These are phyloP conservation scores for Henckelia pumila DNA, from an alignment of 257 asterid species.

Conservation along the genomic window DNA sequence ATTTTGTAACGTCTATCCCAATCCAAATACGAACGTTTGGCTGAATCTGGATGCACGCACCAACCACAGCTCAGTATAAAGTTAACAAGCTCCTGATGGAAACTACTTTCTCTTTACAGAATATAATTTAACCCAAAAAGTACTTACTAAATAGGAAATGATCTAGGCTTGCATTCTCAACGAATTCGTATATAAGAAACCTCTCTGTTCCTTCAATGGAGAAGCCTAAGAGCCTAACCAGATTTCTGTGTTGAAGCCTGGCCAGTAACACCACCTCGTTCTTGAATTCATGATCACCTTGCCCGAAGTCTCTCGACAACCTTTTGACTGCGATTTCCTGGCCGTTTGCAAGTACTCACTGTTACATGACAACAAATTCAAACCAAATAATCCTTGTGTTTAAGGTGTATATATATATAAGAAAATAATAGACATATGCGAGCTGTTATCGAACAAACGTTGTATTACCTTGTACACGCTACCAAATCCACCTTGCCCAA, in stretches of 20 bases:
- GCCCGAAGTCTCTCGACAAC: slow-evolving; percentile 22
- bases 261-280: slow-evolving; percentile 29
- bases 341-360: slow-evolving; percentile 22
- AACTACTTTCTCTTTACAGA: not conserved
- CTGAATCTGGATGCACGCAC: slow-evolving; percentile 9
- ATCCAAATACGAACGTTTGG: slow-evolving; percentile 18
- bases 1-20: slow-evolving; percentile 35
- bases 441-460: no score
- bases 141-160: slow-evolving; percentile 28
- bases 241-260: slow-evolving; percentile 34
- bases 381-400: not conserved
- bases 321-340: slow-evolving; percentile 30
- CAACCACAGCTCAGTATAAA: not conserved
- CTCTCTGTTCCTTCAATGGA: slow-evolving; percentile 32
- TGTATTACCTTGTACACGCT: slow-evolving; percentile 23
- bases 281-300: slow-evolving; percentile 33
- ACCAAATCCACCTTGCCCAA: slow-evolving; percentile 31
- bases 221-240: slow-evolving; percentile 30
- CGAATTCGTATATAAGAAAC: slow-evolving; percentile 36
- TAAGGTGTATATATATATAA: not conserved
- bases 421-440: no score
- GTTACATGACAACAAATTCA: not conserved
- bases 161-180: slow-evolving; percentile 29
- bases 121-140: not conserved
- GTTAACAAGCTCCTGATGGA: not conserved